Percentiles rank a stretch among this genome's conserved stretches.
Conservation (phyloP, 345 rosid species). For the Stellera chamaejasme region DNA sequence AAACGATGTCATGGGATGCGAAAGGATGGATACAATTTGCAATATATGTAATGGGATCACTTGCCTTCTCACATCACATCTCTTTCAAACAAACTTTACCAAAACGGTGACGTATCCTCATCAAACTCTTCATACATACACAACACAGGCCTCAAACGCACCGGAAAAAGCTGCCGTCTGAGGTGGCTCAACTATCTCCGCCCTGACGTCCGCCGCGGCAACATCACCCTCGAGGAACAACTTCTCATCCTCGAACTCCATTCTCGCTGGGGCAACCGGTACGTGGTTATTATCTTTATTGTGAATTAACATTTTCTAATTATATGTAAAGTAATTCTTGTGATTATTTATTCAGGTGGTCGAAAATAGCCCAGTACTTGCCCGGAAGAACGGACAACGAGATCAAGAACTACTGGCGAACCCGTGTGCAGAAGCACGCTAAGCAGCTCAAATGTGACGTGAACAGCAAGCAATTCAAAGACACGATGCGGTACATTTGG, state of each 20-base stretch:
- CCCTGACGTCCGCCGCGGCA: constrained; percentile 92
- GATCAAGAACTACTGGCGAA: constrained; percentile 95
- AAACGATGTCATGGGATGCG: too few relatives aligned
- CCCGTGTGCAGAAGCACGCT: constrained; percentile 94
- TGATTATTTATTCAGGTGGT: constrained; percentile 41
- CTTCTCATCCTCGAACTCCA: constrained; percentile 91
- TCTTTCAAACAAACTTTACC: too few relatives aligned
- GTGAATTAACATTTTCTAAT: too few relatives aligned
- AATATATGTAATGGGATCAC: too few relatives aligned
- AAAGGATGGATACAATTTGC: too few relatives aligned
- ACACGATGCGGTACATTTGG: constrained; percentile 71
- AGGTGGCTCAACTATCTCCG: constrained; percentile 93
- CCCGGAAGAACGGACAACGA: constrained; percentile 97
- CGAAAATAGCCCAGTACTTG: constrained; percentile 80
- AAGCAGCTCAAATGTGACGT: constrained; percentile 80
- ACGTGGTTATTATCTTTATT: too few relatives aligned
- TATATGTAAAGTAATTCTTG: too few relatives aligned
- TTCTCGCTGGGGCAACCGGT: constrained; percentile 96
- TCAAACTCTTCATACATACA: background rate
- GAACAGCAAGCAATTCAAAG: constrained; percentile 84
- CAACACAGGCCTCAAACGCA: constrained; percentile 68
- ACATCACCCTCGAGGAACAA: constrained; percentile 87
- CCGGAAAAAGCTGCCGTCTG: constrained; percentile 92
- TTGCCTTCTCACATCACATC: too few relatives aligned
- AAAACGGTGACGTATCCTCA: too few relatives aligned